phyloP scores from a whole-genome alignment of 1,284 basidiomycete genomes.

The Pyrrhoderma noxium region DNA sequence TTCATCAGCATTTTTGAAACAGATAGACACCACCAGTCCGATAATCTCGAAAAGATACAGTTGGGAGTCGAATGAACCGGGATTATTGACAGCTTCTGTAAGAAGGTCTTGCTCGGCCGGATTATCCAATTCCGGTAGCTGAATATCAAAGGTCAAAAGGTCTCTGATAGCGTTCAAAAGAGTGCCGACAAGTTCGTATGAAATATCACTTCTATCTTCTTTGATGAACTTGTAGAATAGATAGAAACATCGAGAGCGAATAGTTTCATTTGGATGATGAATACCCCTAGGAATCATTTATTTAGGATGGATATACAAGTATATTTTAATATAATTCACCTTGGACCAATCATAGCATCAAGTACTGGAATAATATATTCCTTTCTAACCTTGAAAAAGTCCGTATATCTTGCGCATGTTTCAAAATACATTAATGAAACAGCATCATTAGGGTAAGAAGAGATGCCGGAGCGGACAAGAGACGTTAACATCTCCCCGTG shows the following conservation, averaged over 20 bases:
- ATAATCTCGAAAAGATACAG: conserved; percentile 93
- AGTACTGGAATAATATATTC: conserved; percentile 82
- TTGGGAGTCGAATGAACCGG: conserved; percentile 82
- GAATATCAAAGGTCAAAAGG: conserved; percentile 55
- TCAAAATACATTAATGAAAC: conserved; percentile 96
- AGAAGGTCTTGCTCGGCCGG: conserved; percentile 59
- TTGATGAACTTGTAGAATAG: conserved; percentile 92
- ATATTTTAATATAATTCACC: conserved; percentile 42
- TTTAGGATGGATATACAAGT: too few species aligned
- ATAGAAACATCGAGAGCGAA: conserved; percentile 83
- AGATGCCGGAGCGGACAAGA: conserved; percentile 79
- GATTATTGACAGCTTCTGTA: conserved; percentile 71
- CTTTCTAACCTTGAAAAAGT: conserved; percentile 92
- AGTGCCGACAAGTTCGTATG: conserved; percentile 61
- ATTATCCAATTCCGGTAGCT: conserved; percentile 61
- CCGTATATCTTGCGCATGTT: conserved; percentile 84
- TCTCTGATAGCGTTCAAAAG: conserved; percentile 75
- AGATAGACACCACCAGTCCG: conserved; percentile 77
- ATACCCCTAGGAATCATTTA: conserved; percentile 64
- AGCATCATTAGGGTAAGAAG: conserved; percentile 77
- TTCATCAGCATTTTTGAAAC: conserved; percentile 63
- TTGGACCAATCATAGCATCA: conserved; percentile 80
- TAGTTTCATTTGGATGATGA: conserved; percentile 68
- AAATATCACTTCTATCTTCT: conserved; percentile 76
- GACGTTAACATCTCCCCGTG: conserved; percentile 88